These are phyloP conservation scores for Solanum hybrid DNA, from an alignment of 305 asterid species.

Conservation along the genomic window DNA sequence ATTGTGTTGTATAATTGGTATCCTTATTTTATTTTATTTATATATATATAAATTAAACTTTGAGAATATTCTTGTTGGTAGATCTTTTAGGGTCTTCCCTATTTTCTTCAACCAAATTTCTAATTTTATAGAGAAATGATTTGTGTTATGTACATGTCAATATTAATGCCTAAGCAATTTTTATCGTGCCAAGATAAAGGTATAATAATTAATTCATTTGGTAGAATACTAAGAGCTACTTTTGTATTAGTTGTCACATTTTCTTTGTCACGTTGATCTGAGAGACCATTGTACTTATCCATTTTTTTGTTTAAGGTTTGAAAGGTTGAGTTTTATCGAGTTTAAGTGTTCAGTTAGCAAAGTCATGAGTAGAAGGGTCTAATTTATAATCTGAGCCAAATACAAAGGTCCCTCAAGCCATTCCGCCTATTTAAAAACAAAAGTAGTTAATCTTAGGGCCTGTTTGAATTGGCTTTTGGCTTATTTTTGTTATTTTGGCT, in stretches of 20 bases:
- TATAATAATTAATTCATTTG: not conserved
- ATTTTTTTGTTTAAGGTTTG: not conserved
- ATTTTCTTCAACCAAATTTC: not conserved
- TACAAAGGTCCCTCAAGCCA: not conserved
- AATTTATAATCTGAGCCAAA: too few relatives aligned
- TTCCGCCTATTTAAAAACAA: not conserved
- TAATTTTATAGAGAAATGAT: not conserved
- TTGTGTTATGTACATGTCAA: not conserved
- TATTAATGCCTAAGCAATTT: not conserved
- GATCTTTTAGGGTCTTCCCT: not conserved
- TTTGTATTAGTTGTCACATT: not conserved
- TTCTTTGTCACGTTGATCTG: too few relatives aligned
- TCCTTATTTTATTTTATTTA: not conserved
- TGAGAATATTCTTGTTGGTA: not conserved
- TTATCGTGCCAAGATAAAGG: not conserved
- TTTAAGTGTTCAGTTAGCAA: not conserved
- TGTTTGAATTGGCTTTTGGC: too few relatives aligned
- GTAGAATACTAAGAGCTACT: not conserved
- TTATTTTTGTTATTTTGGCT: too few relatives aligned
- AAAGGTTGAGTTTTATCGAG: not conserved
- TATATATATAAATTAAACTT: not conserved
- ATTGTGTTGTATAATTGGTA: not conserved
- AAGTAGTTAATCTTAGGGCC: not conserved
- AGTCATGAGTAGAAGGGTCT: rapidly evolving
- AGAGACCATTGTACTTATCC: rapidly evolving